A percentile compares a stretch with the other conserved stretches of the same genome.
phyloP scores from a whole-genome alignment of 1,284 basidiomycete genomes.

The Apiotrichum brassicae region DNA sequence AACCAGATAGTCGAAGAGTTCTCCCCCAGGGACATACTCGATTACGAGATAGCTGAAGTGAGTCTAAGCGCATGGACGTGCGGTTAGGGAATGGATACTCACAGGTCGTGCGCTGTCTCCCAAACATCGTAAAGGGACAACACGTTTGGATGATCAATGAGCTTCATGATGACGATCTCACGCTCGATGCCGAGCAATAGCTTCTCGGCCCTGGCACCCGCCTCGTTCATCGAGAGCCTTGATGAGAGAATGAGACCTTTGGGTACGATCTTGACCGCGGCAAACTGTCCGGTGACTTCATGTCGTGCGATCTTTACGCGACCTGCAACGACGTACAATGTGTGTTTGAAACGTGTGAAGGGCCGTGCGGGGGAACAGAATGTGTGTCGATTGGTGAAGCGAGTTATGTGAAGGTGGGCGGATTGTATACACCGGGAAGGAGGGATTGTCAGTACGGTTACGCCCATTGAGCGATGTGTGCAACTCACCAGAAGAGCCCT shows the following conservation, averaged over 20 bases:
- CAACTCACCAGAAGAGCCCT: constrained; percentile 73
- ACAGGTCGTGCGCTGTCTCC: constrained; percentile 58
- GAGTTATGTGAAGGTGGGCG: background rate
- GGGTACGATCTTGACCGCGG: constrained; percentile 94
- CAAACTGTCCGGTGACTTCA: constrained; percentile 76
- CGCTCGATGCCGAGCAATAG: constrained; percentile 82
- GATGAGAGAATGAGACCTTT: constrained; percentile 70
- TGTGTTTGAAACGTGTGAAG: background rate
- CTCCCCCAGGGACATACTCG: constrained; percentile 95
- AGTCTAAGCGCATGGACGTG: background rate
- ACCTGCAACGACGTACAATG: constrained; percentile 51
- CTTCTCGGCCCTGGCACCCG: constrained; percentile 61
- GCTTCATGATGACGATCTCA: constrained; percentile 99
- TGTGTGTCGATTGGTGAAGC: background rate
- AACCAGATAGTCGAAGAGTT: constrained; percentile 93
- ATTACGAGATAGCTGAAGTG: constrained; percentile 71
- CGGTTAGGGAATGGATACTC: constrained; percentile 7
- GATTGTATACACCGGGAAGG: background rate
- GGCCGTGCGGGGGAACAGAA: background rate
- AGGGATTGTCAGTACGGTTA: background rate
- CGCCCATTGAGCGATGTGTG: background rate
- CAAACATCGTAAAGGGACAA: constrained; percentile 94
- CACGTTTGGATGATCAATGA: constrained; percentile 95
- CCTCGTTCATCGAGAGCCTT: constrained; percentile 62
- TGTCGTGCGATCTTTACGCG: constrained; percentile 89